phyloP scores from a whole-genome alignment of 345 rosid species.

The Trapa incisa region DNA sequence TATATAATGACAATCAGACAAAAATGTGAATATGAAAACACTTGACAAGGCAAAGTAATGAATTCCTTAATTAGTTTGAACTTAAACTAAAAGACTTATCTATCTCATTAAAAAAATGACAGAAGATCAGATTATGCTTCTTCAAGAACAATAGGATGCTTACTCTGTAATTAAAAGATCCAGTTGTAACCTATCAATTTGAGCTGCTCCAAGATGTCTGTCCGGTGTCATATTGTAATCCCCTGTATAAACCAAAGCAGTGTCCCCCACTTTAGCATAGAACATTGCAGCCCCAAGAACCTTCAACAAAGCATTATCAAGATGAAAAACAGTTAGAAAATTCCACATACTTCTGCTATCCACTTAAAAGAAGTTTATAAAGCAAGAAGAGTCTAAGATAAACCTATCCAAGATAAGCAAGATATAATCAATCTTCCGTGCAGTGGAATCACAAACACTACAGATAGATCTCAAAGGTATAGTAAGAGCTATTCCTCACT shows the following conservation, averaged over 20 bases:
- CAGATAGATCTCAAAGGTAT: neutral
- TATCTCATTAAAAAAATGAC: neutral
- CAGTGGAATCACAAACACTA: neutral
- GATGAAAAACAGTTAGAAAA: neutral
- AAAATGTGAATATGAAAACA: neutral
- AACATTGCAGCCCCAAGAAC: conserved; percentile 99
- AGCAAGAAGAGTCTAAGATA: neutral
- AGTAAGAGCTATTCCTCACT: neutral
- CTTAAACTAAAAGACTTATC: neutral
- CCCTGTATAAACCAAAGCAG: conserved; percentile 85
- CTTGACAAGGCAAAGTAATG: neutral
- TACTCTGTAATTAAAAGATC: conserved; percentile 97
- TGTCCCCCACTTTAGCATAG: conserved; percentile 84
- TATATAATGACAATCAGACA: neutral
- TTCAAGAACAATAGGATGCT: neutral
- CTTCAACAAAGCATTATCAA: conserved; percentile 22
- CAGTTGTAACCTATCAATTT: conserved; percentile 62
- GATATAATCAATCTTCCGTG: neutral
- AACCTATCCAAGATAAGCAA: neutral
- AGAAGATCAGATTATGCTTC: neutral
- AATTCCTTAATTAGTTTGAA: neutral
- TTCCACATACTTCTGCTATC: neutral
- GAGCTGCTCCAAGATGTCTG: conserved; percentile 98
- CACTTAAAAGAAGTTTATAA: neutral
- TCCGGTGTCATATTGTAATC: conserved; percentile 98